Conservation (phyloP, 768 basidiomycete species). For the Suillus spraguei region DNA sequence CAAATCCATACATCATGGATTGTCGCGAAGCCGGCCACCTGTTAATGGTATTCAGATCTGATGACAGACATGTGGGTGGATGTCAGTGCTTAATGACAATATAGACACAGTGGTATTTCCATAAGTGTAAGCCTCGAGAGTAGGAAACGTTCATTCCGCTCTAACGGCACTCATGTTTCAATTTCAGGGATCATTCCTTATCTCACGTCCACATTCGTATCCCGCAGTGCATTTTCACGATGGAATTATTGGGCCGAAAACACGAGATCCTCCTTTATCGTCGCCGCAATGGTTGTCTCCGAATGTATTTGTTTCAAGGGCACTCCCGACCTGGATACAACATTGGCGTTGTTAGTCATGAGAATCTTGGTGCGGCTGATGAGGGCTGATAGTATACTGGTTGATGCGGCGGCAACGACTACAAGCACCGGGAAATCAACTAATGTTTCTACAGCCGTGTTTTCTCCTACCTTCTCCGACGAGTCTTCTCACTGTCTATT, state of each 20-base stretch:
- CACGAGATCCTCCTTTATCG: constrained; percentile 20
- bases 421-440: constrained; percentile 25
- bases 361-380: constrained; percentile 25
- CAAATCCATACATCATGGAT: constrained; percentile 11
- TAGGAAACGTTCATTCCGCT: background rate
- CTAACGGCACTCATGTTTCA: constrained; percentile 5
- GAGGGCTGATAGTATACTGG: constrained; percentile 3
- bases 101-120: background rate
- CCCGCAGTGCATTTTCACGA: constrained; percentile 13
- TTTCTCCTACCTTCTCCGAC: constrained; percentile 15
- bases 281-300: constrained; percentile 17
- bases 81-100: background rate
- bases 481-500: constrained; percentile 29
- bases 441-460: constrained; percentile 12
- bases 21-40: constrained; percentile 1
- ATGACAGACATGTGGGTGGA: background rate
- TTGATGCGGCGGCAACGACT: constrained; percentile 18
- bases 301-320: constrained; percentile 13
- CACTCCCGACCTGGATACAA: constrained; percentile 13
- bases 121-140: background rate
- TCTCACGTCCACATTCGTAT: constrained; percentile 5
- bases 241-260: constrained; percentile 16
- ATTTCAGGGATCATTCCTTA: constrained; percentile 7
- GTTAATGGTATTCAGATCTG: constrained; percentile 2
- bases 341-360: constrained; percentile 18